phyloP scores from a whole-genome alignment of 1,284 basidiomycete species.

The Puccinia novopanici region DNA sequence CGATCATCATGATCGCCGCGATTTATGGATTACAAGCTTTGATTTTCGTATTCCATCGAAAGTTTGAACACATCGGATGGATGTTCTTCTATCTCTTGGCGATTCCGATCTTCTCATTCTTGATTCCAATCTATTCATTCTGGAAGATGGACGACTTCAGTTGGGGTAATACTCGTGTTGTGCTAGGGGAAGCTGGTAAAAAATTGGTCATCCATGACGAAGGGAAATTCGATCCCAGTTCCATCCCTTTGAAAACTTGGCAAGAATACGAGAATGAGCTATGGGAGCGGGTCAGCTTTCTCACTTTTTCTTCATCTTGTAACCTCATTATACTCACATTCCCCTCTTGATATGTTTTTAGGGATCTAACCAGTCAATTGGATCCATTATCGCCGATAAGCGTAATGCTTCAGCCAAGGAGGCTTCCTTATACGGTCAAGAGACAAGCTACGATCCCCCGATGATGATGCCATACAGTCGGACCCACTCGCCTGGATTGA shows the following conservation, averaged over 20 bases:
- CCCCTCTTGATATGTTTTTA: slow-evolving; percentile 1
- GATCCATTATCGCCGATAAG: slow-evolving; percentile 48
- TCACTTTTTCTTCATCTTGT: not conserved
- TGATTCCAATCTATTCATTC: slow-evolving; percentile 94
- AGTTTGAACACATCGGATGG: slow-evolving; percentile 68
- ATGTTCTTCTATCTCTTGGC: slow-evolving; percentile 94
- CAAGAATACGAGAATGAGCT: slow-evolving; percentile 93
- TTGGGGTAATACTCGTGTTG: slow-evolving; percentile 85
- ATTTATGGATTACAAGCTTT: slow-evolving; percentile 72
- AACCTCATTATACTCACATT: not conserved
- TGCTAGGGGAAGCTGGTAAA: slow-evolving; percentile 91
- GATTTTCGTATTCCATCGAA: slow-evolving; percentile 59
- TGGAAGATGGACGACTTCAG: slow-evolving; percentile 82
- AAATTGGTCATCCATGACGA: slow-evolving; percentile 94
- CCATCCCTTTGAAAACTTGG: slow-evolving; percentile 94
- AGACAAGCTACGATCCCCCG: slow-evolving; percentile 49
- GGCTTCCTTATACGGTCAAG: slow-evolving; percentile 50
- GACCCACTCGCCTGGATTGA: slow-evolving; percentile 44
- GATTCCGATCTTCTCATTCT: slow-evolving; percentile 86
- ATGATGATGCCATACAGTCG: slow-evolving; percentile 45
- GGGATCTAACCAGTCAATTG: slow-evolving; percentile 51
- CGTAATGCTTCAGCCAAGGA: slow-evolving; percentile 41
- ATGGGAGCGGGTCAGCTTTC: slow-evolving; percentile 78
- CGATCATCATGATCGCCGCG: slow-evolving; percentile 85
- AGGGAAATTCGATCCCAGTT: slow-evolving; percentile 88